These are phyloP conservation scores for Hibiscus syriacus DNA, from an alignment of 345 rosid genomes.

Conservation along the genomic window DNA sequence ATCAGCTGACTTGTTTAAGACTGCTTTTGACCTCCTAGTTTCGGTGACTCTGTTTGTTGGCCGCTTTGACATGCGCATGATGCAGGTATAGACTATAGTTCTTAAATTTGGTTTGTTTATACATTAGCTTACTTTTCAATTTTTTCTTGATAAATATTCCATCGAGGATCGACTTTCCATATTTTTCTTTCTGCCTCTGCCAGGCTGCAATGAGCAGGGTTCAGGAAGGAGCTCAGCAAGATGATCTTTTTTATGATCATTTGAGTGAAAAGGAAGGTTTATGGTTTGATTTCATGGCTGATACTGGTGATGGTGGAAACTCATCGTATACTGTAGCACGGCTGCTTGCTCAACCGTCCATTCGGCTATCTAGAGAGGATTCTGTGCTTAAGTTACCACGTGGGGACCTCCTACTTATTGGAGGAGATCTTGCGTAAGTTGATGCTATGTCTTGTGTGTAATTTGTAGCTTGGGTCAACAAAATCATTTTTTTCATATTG, in stretches of 20 bases:
- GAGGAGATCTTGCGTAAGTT: constrained; percentile 99
- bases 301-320: constrained; percentile 99
- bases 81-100: constrained; percentile 55
- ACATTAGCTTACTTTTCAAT: neutral
- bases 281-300: constrained; percentile 99
- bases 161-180: neutral
- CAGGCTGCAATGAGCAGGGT: constrained; percentile 88
- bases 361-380: constrained; percentile 36
- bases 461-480: constrained; percentile 2
- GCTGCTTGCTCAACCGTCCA: constrained; percentile 79
- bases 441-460: constrained; percentile 2
- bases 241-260: constrained; percentile 73
- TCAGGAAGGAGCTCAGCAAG: constrained; percentile 38
- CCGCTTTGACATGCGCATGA: constrained; percentile 99
- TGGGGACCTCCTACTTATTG: constrained; percentile 71
- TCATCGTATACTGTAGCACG: constrained; percentile 84
- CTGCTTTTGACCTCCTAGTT: constrained; percentile 92
- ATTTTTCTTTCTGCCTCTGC: constrained; percentile 11
- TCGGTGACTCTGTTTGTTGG: constrained; percentile 98
- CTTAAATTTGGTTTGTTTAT: neutral
- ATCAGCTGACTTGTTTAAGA: constrained; percentile 95
- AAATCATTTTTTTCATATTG: neutral
- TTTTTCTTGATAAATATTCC: neutral
- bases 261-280: constrained; percentile 61
- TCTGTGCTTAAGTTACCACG: constrained; percentile 49